Conservation (phyloP, 2,329 filamentous ascomycete species). For the Parastagonospora nodorum region DNA sequence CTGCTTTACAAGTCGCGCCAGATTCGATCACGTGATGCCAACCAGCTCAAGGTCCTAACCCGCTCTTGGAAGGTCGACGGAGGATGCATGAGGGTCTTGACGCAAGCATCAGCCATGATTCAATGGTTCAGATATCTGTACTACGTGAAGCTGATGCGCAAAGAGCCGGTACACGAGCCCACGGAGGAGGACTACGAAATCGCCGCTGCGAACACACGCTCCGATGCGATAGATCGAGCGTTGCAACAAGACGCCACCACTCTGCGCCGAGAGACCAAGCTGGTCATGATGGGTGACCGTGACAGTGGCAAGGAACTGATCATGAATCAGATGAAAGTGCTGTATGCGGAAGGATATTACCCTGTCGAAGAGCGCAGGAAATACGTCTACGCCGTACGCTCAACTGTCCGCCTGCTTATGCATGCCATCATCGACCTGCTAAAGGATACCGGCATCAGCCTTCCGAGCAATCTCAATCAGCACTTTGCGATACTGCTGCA, state of each 20-base stretch:
- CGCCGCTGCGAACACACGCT: constrained; percentile 38
- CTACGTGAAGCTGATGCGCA: constrained; percentile 31
- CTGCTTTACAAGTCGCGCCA: constrained; percentile 43
- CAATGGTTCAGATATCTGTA: constrained; percentile 41
- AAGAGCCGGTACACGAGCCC: constrained; percentile 20
- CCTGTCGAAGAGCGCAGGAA: constrained; percentile 34
- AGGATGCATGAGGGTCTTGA: constrained; percentile 32
- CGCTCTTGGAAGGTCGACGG: constrained; percentile 37
- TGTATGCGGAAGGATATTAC: constrained; percentile 43
- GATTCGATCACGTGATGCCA: constrained; percentile 39
- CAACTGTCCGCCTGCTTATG: constrained; percentile 38
- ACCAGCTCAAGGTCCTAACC: constrained; percentile 33
- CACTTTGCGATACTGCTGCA: constrained; percentile 41
- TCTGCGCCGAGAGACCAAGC: constrained; percentile 41
- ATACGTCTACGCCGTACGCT: constrained; percentile 32
- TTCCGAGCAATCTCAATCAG: constrained; percentile 29
- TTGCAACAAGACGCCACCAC: constrained; percentile 40
- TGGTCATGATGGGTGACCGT: constrained; percentile 35
- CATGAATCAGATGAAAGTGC: constrained; percentile 44
- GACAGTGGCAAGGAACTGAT: constrained; percentile 43
- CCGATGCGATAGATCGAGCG: constrained; percentile 42
- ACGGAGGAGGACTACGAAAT: constrained; percentile 40
- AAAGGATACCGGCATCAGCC: constrained; percentile 40
- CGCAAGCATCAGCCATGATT: constrained; percentile 38
- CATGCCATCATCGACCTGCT: constrained; percentile 44